phyloP scores from a whole-genome alignment of 805 yeast genomes.

The Debaryomyces prosopidis region DNA sequence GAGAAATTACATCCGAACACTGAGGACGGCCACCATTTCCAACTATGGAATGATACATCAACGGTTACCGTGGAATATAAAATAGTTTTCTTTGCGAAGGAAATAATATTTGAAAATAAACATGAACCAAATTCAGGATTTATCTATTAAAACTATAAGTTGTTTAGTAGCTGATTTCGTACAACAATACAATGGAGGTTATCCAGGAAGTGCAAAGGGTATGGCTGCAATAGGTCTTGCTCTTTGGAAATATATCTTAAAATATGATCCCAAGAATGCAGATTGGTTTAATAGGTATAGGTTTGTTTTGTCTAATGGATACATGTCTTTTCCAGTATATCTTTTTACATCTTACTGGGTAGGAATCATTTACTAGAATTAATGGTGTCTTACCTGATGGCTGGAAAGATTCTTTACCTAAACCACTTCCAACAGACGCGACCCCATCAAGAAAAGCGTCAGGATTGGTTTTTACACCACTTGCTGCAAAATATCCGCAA shows the following conservation, averaged over 20 bases:
- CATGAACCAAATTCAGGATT: conserved; percentile 6
- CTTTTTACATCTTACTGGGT: conserved; percentile 56
- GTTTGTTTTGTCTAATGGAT: conserved; percentile 90
- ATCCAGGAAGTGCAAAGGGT: conserved; percentile 43
- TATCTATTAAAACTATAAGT: conserved; percentile 28
- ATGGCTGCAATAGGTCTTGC: conserved; percentile 41
- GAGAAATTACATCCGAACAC: too few species aligned
- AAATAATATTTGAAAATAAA: background rate
- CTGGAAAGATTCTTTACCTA: conserved; percentile 25
- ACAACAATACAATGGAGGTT: conserved; percentile 34
- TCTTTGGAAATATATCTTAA: conserved; percentile 47
- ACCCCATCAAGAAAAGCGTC: conserved; percentile 28
- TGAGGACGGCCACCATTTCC: too few species aligned
- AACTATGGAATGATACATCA: too few species aligned
- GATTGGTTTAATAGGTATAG: conserved; percentile 94
- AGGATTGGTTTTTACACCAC: conserved; percentile 27
- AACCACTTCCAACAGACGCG: conserved; percentile 12
- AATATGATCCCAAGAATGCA: conserved; percentile 87
- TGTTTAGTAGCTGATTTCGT: conserved; percentile 27
- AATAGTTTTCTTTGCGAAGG: too few species aligned
- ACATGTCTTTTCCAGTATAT: conserved; percentile 89
- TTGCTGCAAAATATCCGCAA: conserved; percentile 21
- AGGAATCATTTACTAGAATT: conserved; percentile 68
- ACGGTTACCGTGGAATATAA: too few species aligned
- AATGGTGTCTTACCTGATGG: conserved; percentile 23